Evolutionary conservation across 768 basidiomycete genomes (phyloP).

Genomic region (Psilocybe tampanensis): DNA sequence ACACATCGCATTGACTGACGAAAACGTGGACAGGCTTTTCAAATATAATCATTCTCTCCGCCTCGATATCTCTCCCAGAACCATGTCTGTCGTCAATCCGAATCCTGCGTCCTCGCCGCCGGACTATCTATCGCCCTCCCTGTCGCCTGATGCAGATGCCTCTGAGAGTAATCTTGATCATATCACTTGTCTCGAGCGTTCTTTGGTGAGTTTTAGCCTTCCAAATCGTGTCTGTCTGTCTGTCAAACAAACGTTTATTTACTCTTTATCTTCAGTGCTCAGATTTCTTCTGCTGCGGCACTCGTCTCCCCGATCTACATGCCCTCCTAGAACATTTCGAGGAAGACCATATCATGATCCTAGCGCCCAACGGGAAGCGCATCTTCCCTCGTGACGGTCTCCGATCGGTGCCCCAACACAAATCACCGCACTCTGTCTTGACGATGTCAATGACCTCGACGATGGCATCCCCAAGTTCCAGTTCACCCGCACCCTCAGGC

Average conservation of each 20-base stretch:
- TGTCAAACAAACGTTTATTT: no score
- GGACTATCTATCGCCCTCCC: neutral
- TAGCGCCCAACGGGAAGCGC: slow-evolving; percentile 43
- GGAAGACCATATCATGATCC: slow-evolving; percentile 81
- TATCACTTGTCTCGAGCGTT: slow-evolving; percentile 29
- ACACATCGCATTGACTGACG: neutral
- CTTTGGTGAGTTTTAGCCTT: slow-evolving; percentile 28
- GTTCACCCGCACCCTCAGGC: no score
- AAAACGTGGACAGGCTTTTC: neutral
- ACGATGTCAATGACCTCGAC: no score
- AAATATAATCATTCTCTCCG: slow-evolving; percentile 6
- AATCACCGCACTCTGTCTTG: slow-evolving; percentile 10
- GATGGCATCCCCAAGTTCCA: no score
- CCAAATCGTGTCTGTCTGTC: no score
- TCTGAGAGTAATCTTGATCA: slow-evolving; percentile 24
- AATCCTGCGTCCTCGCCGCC: neutral
- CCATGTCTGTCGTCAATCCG: neutral
- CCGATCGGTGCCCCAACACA: slow-evolving; percentile 8
- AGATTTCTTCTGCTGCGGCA: slow-evolving; percentile 89
- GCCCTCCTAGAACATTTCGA: slow-evolving; percentile 91
- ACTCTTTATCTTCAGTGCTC: slow-evolving; percentile 55
- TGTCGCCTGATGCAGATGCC: slow-evolving; percentile 5
- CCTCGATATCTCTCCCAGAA: neutral
- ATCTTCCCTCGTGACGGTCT: slow-evolving; percentile 29
- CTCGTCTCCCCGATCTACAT: slow-evolving; percentile 53